These are phyloP conservation scores for Ettlia oleoabundans DNA, from an alignment of 139 green algal species.

Conservation along the genomic window DNA sequence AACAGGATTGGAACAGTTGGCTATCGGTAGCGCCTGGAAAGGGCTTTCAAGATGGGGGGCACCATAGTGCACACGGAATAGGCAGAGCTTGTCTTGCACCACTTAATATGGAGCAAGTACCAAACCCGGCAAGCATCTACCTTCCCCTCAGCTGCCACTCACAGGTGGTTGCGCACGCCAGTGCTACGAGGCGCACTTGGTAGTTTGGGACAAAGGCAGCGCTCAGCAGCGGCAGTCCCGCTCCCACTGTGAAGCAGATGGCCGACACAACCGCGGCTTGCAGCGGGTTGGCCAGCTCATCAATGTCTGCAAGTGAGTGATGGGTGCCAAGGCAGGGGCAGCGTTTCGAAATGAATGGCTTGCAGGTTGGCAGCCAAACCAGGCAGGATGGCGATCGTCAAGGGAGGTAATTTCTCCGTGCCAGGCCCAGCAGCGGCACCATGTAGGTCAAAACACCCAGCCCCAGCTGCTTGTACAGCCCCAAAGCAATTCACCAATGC, in stretches of 20 bases:
- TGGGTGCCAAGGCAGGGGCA: neutral
- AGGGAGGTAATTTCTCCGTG: neutral
- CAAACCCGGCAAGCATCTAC: too few species aligned
- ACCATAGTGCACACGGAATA: too few species aligned
- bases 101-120: too few species aligned
- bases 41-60: too few species aligned
- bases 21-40: too few species aligned
- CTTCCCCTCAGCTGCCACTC: too few species aligned
- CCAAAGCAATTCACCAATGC: constrained; percentile 59
- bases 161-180: constrained; percentile 51
- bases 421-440: neutral
- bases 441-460: neutral
- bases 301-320: constrained; percentile 63
- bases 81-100: neutral
- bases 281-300: constrained; percentile 83
- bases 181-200: constrained; percentile 46
- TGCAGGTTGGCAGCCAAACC: neutral
- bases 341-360: too few species aligned
- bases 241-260: constrained; percentile 68
- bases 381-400: too few species aligned
- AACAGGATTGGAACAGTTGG: too few species aligned
- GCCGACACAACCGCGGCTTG: constrained; percentile 69
- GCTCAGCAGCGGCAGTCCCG: constrained; percentile 71
- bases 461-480: neutral
- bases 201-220: constrained; percentile 66